Evolutionary conservation across 768 basidiomycete species (phyloP), one percentile per base, ranked within the genome.

Genomic region (Chiua virens): DNA sequence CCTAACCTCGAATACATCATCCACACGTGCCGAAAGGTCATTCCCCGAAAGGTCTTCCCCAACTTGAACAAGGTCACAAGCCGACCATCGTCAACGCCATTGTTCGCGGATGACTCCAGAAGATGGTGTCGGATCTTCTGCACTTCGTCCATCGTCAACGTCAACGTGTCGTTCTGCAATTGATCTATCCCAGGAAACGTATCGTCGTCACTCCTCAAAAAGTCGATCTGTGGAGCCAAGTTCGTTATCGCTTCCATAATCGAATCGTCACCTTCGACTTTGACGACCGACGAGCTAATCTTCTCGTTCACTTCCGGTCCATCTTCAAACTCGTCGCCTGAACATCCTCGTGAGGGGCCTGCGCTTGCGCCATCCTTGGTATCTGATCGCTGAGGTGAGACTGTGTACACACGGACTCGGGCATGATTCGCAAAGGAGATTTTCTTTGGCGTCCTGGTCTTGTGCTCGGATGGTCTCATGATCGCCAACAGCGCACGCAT

Each of bases 391-490:
- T 4, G 23, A 23, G 54, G 61, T 7, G 59, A 61, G 42, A 56
- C 30, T 14, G 3, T 22, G 18, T 60, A 67, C 11, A 65, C 54
- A 7, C 55, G 30, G 41, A 66, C 50, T 10, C 42, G 57, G 25
- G 65, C 65, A 14, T 53, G 61, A 23, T 65, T 25, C 27, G 63
- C 58, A 42, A 65, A 61, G 38, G 49, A 61, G 30, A 63, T 66
- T 45, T 63, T 67, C 42, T 58, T 68, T 15, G 53, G 63, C 8
- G 57, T 54, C 55, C 58, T 65, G 42, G 50, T 34, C 40, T 54
- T 57, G 52, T 52, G 5, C 9, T 54, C 44, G 15, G 50, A 28
- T 13, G 27, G 0, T 43, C 47, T 56, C 35, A 53, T 50, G 22
- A 45, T 35, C 14, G 62, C 55, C 10, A 54, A 23, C 9, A 23